Evolutionary conservation across 305 asterid genomes (phyloP).

Genomic region (Fraxinus latifolia): DNA sequence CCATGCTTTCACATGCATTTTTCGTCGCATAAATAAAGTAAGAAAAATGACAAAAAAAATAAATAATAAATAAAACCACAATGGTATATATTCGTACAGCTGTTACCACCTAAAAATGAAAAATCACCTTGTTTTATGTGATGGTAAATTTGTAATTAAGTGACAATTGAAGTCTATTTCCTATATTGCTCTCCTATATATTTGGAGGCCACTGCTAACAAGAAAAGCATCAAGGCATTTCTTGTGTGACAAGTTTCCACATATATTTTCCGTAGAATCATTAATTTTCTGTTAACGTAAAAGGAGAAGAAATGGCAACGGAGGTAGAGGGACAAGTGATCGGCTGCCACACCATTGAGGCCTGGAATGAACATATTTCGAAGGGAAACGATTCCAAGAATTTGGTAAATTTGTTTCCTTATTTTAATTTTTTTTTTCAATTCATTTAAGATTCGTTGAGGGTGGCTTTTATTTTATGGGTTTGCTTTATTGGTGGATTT

Average conservation of each 20-base stretch:
- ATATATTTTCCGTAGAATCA: neutral
- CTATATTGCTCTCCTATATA: neutral
- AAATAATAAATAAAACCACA: neutral
- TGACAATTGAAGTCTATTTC: neutral
- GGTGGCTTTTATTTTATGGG: neutral
- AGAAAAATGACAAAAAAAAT: neutral
- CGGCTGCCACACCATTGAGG: constrained; percentile 61
- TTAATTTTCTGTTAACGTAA: neutral
- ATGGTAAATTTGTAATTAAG: neutral
- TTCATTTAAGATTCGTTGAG: neutral
- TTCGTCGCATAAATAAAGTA: neutral
- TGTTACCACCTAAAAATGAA: neutral
- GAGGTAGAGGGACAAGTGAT: constrained; percentile 78
- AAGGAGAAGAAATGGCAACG: constrained; percentile 25
- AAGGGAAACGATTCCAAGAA: constrained; percentile 57
- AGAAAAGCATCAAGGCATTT: constrained; percentile 12
- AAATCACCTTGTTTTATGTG: neutral
- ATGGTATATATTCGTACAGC: neutral
- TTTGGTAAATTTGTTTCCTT: constrained; percentile 40
- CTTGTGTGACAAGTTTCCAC: constrained; percentile 27
- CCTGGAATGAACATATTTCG: constrained; percentile 66
- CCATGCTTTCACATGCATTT: neutral
- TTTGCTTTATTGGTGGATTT: neutral
- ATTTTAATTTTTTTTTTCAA: neutral
- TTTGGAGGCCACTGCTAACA: neutral